Evolutionary conservation across 2,329 filamentous ascomycete species (phyloP).

Genomic region (Elsinoe arachidis): DNA sequence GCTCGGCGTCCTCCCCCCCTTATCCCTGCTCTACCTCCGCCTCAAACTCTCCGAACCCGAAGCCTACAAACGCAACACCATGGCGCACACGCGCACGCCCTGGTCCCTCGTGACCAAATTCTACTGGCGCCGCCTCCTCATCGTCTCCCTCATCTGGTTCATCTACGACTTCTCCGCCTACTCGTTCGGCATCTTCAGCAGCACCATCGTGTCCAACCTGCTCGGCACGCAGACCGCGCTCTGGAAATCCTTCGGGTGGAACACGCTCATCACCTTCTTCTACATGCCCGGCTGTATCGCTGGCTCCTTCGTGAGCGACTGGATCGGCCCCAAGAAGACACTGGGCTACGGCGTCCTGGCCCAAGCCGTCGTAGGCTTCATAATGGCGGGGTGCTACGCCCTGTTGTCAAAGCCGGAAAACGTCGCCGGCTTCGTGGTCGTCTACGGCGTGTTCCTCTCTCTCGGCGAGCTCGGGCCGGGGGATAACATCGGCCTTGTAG

Average conservation of each 20-base stretch:
- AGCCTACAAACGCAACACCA: slow-evolving; percentile 62
- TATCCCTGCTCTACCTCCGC: slow-evolving; percentile 62
- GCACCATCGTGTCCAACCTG: slow-evolving; percentile 60
- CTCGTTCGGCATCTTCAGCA: slow-evolving; percentile 77
- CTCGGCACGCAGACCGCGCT: slow-evolving; percentile 52
- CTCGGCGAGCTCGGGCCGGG: slow-evolving; percentile 78
- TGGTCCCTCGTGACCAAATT: slow-evolving; percentile 48
- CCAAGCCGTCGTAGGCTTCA: slow-evolving; percentile 74
- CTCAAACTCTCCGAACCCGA: slow-evolving; percentile 69
- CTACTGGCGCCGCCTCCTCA: slow-evolving; percentile 63
- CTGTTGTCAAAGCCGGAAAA: slow-evolving; percentile 58
- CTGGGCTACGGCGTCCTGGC: slow-evolving; percentile 60
- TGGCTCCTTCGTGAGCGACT: slow-evolving; percentile 70
- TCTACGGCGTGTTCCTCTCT: slow-evolving; percentile 69
- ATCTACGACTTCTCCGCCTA: slow-evolving; percentile 74
- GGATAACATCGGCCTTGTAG: slow-evolving; percentile 82
- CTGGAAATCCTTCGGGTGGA: slow-evolving; percentile 79
- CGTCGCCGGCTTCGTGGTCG: slow-evolving; percentile 66
- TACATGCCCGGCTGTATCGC: slow-evolving; percentile 75
- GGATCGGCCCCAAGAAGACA: slow-evolving; percentile 67
- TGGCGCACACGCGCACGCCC: slow-evolving; percentile 48
- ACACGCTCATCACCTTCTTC: slow-evolving; percentile 78
- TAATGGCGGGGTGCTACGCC: slow-evolving; percentile 74
- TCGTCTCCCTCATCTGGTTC: slow-evolving; percentile 74
- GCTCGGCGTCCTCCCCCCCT: slow-evolving; percentile 67